phyloP scores from a whole-genome alignment of 2,329 filamentous ascomycete species.

The Pezicula neosporulosa region DNA sequence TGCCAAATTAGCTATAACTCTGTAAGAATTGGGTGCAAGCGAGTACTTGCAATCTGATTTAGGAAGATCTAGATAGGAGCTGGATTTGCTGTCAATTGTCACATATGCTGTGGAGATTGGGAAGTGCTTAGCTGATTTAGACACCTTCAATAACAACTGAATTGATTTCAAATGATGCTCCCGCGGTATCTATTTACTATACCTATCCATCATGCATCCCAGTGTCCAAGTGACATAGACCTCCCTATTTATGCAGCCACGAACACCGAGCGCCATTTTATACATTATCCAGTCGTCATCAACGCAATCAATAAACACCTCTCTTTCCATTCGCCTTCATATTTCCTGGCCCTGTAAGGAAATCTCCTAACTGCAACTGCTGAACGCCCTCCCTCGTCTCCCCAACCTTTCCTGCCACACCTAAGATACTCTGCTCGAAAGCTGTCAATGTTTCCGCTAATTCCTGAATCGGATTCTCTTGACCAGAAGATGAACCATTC shows the following conservation, averaged over 20 bases:
- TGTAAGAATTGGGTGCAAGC: too few relatives aligned
- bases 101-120: too few relatives aligned
- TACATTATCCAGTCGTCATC: constrained; percentile 1
- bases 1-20: too few relatives aligned
- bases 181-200: neutral
- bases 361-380: constrained; percentile 46
- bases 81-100: too few relatives aligned
- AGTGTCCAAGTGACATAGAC: neutral
- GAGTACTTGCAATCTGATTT: too few relatives aligned
- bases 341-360: constrained; percentile 9
- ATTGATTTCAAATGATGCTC: too few relatives aligned
- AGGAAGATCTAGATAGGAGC: too few relatives aligned
- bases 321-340: constrained; percentile 12
- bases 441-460: constrained; percentile 59
- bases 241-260: neutral
- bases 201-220: too few relatives aligned
- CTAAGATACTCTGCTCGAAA: constrained; percentile 62
- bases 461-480: constrained; percentile 44
- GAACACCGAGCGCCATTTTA: constrained; percentile 8
- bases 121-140: too few relatives aligned
- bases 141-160: too few relatives aligned
- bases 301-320: constrained; percentile 20
- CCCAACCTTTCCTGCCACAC: constrained; percentile 59
- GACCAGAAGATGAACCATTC: constrained; percentile 32
- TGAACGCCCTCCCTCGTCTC: constrained; percentile 58